A percentile compares a stretch with the other conserved stretches of the same genome.
phyloP scores from a whole-genome alignment of 768 basidiomycete genomes.

The Hortiboletus flavorubellus region DNA sequence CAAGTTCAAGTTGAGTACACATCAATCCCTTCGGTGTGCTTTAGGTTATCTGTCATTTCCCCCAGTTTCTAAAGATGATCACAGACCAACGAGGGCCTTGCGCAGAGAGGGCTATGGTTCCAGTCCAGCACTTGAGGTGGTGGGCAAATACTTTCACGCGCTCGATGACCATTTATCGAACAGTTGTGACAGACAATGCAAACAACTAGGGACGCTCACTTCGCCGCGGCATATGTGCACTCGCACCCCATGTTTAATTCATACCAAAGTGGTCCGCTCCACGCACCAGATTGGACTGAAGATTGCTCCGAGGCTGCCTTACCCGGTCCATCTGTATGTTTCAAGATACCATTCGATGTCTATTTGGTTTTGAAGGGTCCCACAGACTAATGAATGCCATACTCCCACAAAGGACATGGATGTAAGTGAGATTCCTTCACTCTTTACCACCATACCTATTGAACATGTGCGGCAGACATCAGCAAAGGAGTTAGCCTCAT shows the following conservation, averaged over 20 bases:
- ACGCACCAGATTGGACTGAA: background rate
- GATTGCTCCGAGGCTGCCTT: too few species aligned
- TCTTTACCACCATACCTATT: background rate
- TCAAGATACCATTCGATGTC: too few species aligned
- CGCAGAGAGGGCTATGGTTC: too few species aligned
- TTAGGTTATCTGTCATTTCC: background rate
- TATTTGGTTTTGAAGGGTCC: too few species aligned
- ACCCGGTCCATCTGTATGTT: background rate
- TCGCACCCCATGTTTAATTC: too few species aligned
- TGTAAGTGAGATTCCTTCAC: background rate
- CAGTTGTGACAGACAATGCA: background rate
- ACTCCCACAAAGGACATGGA: too few species aligned
- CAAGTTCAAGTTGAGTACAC: too few species aligned
- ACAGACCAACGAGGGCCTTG: background rate
- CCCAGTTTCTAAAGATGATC: background rate
- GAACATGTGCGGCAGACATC: background rate
- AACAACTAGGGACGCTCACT: too few species aligned
- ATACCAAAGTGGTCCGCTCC: background rate
- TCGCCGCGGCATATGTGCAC: too few species aligned
- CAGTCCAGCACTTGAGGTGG: background rate
- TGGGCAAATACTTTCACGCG: background rate
- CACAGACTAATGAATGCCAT: too few species aligned
- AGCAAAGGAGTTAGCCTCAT: background rate
- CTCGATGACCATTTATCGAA: background rate
- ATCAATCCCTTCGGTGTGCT: background rate